phyloP scores from a whole-genome alignment of 192 early-diverging fungal genomes.

The Rhizophagus sp. region DNA sequence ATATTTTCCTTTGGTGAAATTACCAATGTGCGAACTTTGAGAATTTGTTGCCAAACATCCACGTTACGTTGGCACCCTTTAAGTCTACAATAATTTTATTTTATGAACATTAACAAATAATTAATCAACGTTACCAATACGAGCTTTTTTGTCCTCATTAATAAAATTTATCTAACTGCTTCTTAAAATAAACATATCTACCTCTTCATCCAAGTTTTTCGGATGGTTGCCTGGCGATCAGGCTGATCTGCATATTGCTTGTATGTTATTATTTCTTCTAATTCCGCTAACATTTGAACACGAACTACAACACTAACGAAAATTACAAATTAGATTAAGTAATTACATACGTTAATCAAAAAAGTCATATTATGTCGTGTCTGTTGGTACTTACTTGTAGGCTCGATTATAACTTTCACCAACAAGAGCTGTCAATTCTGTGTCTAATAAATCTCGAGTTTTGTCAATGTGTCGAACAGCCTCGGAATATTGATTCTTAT shows the following conservation, averaged over 20 bases:
- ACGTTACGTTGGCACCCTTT: conserved; percentile 90
- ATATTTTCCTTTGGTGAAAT: conserved; percentile 89
- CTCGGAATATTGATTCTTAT: conserved; percentile 73
- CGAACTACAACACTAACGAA: conserved; percentile 66
- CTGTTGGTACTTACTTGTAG: conserved; percentile 57
- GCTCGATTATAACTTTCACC: conserved; percentile 94
- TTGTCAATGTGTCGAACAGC: conserved; percentile 76
- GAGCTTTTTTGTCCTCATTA: too few relatives aligned
- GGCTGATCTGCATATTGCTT: conserved; percentile 80
- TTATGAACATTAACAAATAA: neutral
- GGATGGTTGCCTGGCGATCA: conserved; percentile 71
- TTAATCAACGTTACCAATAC: too few relatives aligned
- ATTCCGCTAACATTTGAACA: conserved; percentile 96
- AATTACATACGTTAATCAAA: neutral
- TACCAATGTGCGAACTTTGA: conserved; percentile 87
- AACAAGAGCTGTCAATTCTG: conserved; percentile 81
- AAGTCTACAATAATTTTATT: conserved; percentile 54
- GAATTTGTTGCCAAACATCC: conserved; percentile 91
- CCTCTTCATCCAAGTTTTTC: conserved; percentile 82
- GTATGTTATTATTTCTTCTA: conserved; percentile 95
- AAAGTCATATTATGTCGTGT: neutral
- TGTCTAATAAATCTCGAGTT: conserved; percentile 81
- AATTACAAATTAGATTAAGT: conserved; percentile 17
- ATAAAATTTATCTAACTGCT: too few relatives aligned
- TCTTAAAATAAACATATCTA: neutral